Evolutionary conservation across 495 filamentous ascomycete genomes (phyloP), one percentile per base, ranked within the genome.

Genomic region (Penicillium diatomitis): DNA sequence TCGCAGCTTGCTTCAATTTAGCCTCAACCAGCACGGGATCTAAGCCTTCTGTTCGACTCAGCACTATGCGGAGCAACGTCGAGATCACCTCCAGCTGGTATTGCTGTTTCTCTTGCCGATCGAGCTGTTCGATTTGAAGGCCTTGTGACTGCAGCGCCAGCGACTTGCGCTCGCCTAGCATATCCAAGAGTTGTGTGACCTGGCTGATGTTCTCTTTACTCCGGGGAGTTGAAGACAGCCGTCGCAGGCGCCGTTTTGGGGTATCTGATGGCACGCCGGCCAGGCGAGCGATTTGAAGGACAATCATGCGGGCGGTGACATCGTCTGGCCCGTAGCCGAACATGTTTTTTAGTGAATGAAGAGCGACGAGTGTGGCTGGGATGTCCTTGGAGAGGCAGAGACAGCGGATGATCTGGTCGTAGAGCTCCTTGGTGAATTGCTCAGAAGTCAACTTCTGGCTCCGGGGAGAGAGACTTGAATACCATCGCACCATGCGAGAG

Each of bases 361-460:
- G 68, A 3, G 82, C 80, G 12, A 86, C 70, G 10, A 87, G 68
- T 27, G 79, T 78, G 39, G 83, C 85, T 3, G 63, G 51, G n/a
- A 80, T 59, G 52, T 84, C 80, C 36, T 69, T 62, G 1, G 66
- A 67, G 2, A 76, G 58, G 49, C 75, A 74, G 59, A 83, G 78
- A 55, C 73, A 74, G 36, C 72, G 69, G 20, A 81, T 68, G 41
- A 84, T 77, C 46, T 72, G 69, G 51, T 82, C 69, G 47, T 82
- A 81, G 0, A 81, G 49, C 8, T 76, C 72, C 46, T 66, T 70
- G 10, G 73, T 70, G 49, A 81, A 71, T 29, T 74, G 66, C 38
- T 65, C 57, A 2, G 51, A 49, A 20, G 57, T 50, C 8, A 40
- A 50, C 32, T 58, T 57, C 45, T 57, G 50, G 37, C 49, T 54